Percentiles rank a stretch among this genome's conserved stretches.
phyloP scores from a whole-genome alignment of 345 rosid species.

The Turritis glabra region DNA sequence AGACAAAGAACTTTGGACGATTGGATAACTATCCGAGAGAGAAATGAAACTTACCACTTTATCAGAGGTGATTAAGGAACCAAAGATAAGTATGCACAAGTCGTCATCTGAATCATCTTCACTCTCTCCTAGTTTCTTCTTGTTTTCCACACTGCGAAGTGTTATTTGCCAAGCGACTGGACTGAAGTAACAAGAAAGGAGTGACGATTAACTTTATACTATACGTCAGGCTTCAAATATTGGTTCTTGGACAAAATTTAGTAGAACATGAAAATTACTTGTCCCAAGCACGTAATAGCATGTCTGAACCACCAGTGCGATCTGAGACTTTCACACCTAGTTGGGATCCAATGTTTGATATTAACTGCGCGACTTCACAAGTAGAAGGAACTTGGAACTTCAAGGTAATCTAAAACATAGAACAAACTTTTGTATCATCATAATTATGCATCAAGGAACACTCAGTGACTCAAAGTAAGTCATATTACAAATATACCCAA shows the following conservation, averaged over 20 bases:
- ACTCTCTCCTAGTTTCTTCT: constrained; percentile 42
- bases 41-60: constrained; percentile 56
- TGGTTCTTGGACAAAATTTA: background rate
- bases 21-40: constrained; percentile 1
- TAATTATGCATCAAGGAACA: background rate
- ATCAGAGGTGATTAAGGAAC: constrained; percentile 71
- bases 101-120: constrained; percentile 49
- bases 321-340: constrained; percentile 78
- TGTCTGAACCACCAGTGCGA: constrained; percentile 72
- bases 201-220: background rate
- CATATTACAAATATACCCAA: background rate
- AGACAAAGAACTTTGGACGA: background rate
- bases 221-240: background rate
- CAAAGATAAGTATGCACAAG: constrained; percentile 76
- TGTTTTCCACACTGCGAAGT: constrained; percentile 54
- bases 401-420: constrained; percentile 59
- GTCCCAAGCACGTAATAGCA: constrained; percentile 91
- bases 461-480: background rate
- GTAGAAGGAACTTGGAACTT: constrained; percentile 79
- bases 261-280: constrained; percentile 45
- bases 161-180: constrained; percentile 91
- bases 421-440: background rate
- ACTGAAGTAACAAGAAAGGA: constrained; percentile 49
- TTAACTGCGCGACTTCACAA: constrained; percentile 72
- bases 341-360: constrained; percentile 74